Evolutionary conservation across 345 rosid species (phyloP).

Genomic region (Hibiscus trionum): DNA sequence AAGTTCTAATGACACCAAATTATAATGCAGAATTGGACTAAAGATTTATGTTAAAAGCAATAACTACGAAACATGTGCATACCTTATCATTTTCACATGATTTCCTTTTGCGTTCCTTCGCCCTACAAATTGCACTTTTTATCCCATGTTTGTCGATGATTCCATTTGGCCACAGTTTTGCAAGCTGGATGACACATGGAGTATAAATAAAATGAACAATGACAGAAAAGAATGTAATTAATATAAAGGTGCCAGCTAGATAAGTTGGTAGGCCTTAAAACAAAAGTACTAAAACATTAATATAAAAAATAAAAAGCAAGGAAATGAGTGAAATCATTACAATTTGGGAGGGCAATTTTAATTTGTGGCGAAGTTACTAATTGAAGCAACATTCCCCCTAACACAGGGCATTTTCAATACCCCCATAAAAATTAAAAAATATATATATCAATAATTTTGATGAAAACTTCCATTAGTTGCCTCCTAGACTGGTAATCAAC

Average conservation of each 20-base stretch:
- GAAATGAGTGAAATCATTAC: background rate
- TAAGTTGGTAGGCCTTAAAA: background rate
- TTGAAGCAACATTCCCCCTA: background rate
- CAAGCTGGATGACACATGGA: conserved; percentile 24
- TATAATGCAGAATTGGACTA: background rate
- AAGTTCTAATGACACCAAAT: background rate
- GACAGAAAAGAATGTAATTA: background rate
- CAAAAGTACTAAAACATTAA: background rate
- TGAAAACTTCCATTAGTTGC: background rate
- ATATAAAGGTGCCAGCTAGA: background rate
- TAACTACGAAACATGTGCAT: conserved; percentile 2
- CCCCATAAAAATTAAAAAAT: background rate
- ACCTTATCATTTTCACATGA: conserved; percentile 15
- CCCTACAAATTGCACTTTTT: conserved; percentile 41
- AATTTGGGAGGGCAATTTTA: background rate
- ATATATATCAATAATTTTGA: background rate
- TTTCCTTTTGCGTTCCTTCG: conserved; percentile 38
- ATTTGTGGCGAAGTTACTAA: background rate
- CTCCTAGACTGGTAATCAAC: background rate
- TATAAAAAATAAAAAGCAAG: background rate
- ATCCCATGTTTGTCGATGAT: conserved; percentile 42
- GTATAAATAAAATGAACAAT: background rate
- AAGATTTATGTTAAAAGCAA: background rate
- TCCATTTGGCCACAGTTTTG: conserved; percentile 49
- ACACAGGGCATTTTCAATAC: background rate